Percentiles rank a stretch among this genome's conserved stretches.
Conservation (phyloP, 176 grass and related monocot species). For the Elaeis guineensis region DNA sequence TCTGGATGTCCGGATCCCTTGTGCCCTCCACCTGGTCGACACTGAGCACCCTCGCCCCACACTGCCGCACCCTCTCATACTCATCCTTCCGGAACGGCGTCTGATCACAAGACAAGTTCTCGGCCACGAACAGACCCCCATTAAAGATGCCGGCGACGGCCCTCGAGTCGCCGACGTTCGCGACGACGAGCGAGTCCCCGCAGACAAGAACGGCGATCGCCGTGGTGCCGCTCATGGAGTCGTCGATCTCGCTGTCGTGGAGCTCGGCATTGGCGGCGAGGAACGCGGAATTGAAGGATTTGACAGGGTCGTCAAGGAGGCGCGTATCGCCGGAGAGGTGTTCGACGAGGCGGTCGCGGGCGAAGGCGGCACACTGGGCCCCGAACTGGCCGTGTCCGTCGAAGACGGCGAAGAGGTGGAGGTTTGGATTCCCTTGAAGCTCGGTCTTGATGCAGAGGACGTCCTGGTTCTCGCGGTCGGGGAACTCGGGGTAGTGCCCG, state of each 20-base stretch:
- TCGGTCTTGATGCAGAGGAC: constrained; percentile 41
- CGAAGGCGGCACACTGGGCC: constrained; percentile 58
- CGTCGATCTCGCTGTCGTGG: constrained; percentile 60
- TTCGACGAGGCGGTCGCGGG: constrained; percentile 47
- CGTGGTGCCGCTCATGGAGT: constrained; percentile 95
- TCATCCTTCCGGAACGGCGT: constrained; percentile 93
- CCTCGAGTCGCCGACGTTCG: constrained; percentile 92
- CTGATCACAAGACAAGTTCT: constrained; percentile 89
- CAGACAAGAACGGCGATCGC: constrained; percentile 69
- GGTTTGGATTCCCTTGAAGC: constrained; percentile 53
- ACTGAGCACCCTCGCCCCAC: constrained; percentile 73
- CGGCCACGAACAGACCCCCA: constrained; percentile 32
- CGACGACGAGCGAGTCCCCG: constrained; percentile 49
- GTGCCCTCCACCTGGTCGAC: constrained; percentile 77
- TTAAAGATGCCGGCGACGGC: constrained; percentile 61
- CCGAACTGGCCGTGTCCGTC: constrained; percentile 80
- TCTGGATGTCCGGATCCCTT: constrained; percentile 29
- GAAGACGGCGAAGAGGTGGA: constrained; percentile 90
- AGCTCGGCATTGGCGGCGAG: constrained; percentile 54
- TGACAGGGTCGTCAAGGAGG: constrained; percentile 36
- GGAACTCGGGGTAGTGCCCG: constrained; percentile 76
- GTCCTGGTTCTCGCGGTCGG: constrained; percentile 74
- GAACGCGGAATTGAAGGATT: constrained; percentile 46
- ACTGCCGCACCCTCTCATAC: constrained; percentile 67
- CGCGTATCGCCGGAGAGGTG: constrained; percentile 19